phyloP scores from a whole-genome alignment of 2,329 filamentous ascomycete species.

The Trichoderma sp. region DNA sequence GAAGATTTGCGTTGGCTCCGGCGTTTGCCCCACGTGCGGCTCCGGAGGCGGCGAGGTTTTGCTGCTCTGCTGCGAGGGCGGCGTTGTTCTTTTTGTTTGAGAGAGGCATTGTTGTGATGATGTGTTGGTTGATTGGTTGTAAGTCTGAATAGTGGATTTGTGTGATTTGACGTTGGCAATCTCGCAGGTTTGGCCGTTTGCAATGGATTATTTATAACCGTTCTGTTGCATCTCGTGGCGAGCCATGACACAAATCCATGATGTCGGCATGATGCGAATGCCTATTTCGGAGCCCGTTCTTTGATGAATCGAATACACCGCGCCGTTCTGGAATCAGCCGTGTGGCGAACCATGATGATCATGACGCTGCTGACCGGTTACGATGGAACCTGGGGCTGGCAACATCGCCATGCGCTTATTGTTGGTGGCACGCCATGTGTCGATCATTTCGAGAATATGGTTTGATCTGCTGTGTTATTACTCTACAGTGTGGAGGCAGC shows the following conservation, averaged over 20 bases:
- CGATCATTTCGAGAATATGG: background rate
- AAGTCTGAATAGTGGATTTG: background rate
- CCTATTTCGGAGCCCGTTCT: background rate
- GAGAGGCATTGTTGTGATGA: conserved; percentile 5
- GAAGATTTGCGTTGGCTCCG: conserved; percentile 2
- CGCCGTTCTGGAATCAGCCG: background rate
- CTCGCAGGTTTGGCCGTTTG: too few species aligned
- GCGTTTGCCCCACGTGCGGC: background rate
- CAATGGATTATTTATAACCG: background rate
- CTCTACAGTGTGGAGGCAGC: background rate
- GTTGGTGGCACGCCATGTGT: background rate
- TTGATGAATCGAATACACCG: background rate
- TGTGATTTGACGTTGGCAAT: background rate
- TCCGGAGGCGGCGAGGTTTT: conserved; percentile 1
- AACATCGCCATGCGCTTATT: background rate
- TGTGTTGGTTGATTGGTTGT: background rate
- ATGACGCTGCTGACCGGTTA: background rate
- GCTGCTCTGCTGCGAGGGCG: conserved; percentile 2
- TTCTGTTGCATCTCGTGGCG: background rate
- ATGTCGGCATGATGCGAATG: conserved; percentile 3
- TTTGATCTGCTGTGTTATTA: background rate
- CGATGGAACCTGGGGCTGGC: background rate
- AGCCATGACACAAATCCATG: background rate
- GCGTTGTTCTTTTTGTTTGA: conserved; percentile 3
- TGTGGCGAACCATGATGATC: background rate